phyloP scores from a whole-genome alignment of 768 basidiomycete genomes.

The Mycena galopus region DNA sequence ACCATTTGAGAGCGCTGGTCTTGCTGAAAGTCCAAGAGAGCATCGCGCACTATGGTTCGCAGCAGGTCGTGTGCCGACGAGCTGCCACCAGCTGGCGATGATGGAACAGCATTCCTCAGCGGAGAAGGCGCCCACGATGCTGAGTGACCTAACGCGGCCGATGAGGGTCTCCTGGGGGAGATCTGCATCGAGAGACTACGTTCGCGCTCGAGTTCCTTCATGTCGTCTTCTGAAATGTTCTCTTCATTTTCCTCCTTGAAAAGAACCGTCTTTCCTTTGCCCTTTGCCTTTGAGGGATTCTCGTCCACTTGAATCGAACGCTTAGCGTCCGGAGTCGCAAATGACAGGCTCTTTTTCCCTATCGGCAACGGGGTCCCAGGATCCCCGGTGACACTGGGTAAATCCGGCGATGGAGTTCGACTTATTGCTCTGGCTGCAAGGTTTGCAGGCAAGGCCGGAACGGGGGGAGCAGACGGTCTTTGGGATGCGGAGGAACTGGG shows the following conservation, averaged over 20 bases:
- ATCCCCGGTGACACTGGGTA: slow-evolving; percentile 50
- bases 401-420: slow-evolving; percentile 58
- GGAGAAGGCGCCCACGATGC: slow-evolving; percentile 58
- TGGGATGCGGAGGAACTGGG: slow-evolving; percentile 47
- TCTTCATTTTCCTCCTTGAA: slow-evolving; percentile 54
- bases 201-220: slow-evolving; percentile 45
- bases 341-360: slow-evolving; percentile 49
- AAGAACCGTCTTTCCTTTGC: slow-evolving; percentile 60
- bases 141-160: slow-evolving; percentile 38
- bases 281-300: slow-evolving; percentile 42
- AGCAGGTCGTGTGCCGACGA: slow-evolving; percentile 69
- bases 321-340: slow-evolving; percentile 68
- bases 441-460: slow-evolving; percentile 34
- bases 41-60: slow-evolving; percentile 74
- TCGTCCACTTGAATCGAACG: slow-evolving; percentile 56
- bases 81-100: slow-evolving; percentile 43
- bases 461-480: slow-evolving; percentile 38
- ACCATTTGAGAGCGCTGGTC: slow-evolving; percentile 81
- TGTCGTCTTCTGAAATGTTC: slow-evolving; percentile 38
- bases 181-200: slow-evolving; percentile 66
- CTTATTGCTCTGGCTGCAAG: slow-evolving; percentile 33
- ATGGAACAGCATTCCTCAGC: slow-evolving; percentile 49
- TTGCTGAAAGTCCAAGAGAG: slow-evolving; percentile 79
- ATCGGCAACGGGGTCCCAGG: slow-evolving; percentile 51
- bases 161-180: slow-evolving; percentile 64